A percentile compares a stretch with the other conserved stretches of the same genome.
phyloP scores from a whole-genome alignment of 352 stramenopile species.

The Phytophthora citricola region DNA sequence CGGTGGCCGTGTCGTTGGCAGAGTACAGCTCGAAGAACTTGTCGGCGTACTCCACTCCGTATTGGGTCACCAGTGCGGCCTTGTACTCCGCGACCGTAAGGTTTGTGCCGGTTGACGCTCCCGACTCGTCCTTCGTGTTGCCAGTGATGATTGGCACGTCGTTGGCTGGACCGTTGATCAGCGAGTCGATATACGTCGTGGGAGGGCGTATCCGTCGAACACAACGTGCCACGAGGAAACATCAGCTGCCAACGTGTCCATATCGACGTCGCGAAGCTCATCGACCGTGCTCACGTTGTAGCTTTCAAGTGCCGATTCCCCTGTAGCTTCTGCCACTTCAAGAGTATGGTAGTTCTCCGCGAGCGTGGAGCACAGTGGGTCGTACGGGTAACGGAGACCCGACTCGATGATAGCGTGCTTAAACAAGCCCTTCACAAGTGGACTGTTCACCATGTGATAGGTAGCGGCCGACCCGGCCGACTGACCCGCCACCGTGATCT shows the following conservation, averaged over 20 bases:
- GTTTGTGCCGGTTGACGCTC: constrained; percentile 21
- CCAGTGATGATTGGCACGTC: constrained; percentile 25
- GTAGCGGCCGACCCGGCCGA: not conserved
- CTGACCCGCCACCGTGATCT: not conserved
- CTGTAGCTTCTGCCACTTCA: not conserved
- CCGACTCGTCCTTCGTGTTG: constrained; percentile 27
- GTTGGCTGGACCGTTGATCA: constrained; percentile 13
- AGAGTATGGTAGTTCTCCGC: not conserved
- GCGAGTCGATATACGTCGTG: constrained; percentile 16
- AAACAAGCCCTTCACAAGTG: not conserved
- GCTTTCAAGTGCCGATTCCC: not conserved
- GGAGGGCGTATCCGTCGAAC: constrained; percentile 11
- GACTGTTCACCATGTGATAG: not conserved
- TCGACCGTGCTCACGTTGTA: not conserved
- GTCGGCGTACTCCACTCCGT: constrained; percentile 17
- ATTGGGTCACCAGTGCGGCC: constrained; percentile 9
- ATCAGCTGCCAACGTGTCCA: not conserved
- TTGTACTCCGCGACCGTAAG: constrained; percentile 28
- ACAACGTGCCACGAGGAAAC: not conserved
- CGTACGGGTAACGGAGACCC: not conserved
- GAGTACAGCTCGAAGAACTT: constrained; percentile 23
- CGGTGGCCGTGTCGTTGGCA: constrained; percentile 14
- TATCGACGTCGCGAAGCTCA: not conserved
- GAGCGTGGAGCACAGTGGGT: not conserved
- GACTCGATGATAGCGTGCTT: not conserved